Conservation (phyloP, 352 stramenopile species). For the Globisporangium polare region DNA sequence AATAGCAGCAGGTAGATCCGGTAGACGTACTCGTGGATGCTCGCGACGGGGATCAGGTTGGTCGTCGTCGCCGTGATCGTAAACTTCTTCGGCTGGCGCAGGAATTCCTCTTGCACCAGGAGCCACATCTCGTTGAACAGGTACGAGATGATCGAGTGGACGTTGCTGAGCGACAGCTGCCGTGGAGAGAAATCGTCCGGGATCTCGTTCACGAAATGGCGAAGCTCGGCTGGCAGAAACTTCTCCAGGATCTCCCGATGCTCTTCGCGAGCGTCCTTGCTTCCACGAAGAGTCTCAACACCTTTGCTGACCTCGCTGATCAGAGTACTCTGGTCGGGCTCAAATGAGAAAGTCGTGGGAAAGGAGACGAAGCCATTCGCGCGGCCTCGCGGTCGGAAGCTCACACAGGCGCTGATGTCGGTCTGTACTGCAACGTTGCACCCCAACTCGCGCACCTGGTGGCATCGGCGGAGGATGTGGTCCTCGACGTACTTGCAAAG, state of each 20-base stretch:
- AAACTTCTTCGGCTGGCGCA: conserved; percentile 19
- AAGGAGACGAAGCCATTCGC: conserved; percentile 19
- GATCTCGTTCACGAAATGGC: conserved; percentile 23
- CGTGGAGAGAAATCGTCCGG: conserved; percentile 32
- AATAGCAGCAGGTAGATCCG: conserved; percentile 52
- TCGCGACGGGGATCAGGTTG: conserved; percentile 21
- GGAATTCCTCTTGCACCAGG: conserved; percentile 34
- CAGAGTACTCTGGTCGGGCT: not conserved
- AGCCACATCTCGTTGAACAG: conserved; percentile 44
- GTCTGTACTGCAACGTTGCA: conserved; percentile 24
- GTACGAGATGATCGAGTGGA: conserved; percentile 43
- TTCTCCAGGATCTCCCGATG: conserved; percentile 28
- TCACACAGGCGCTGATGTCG: conserved; percentile 27
- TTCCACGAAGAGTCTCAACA: not conserved
- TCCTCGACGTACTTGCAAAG: conserved; percentile 34
- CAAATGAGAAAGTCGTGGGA: conserved; percentile 7
- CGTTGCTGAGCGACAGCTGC: conserved; percentile 31
- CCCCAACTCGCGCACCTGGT: not conserved
- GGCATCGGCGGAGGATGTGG: conserved; percentile 18
- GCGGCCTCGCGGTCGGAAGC: conserved; percentile 9
- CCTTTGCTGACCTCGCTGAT: not conserved
- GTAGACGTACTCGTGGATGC: conserved; percentile 42
- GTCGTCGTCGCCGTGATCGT: conserved; percentile 2
- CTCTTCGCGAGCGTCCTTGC: conserved; percentile 9
- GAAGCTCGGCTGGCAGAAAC: conserved; percentile 31